Evolutionary conservation across 352 stramenopile genomes (phyloP).

Genomic region (Blastocystis sp.): DNA sequence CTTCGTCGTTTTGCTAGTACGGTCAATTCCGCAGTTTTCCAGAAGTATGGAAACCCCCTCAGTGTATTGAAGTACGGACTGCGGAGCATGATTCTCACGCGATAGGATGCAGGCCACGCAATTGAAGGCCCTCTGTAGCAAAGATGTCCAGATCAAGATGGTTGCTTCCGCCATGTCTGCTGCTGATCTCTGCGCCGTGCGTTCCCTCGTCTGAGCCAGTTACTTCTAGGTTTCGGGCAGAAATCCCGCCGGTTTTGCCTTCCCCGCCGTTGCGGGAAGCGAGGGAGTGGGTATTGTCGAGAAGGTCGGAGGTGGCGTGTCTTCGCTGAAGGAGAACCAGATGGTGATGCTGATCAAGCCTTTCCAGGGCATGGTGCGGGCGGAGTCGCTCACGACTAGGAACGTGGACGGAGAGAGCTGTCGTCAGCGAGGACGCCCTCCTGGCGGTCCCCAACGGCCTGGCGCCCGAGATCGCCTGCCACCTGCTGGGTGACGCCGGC

Average conservation of each 20-base stretch:
- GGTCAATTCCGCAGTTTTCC: slow-evolving; percentile 66
- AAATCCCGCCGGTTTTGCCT: slow-evolving; percentile 10
- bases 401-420: slow-evolving; percentile 66
- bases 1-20: slow-evolving; percentile 66
- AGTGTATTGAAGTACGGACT: slow-evolving; percentile 46
- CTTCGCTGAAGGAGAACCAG: slow-evolving; percentile 71
- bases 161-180: slow-evolving; percentile 39
- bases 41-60: slow-evolving; percentile 64
- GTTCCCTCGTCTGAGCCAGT: background rate
- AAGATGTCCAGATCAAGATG: slow-evolving; percentile 67
- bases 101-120: slow-evolving; percentile 39
- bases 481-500: slow-evolving; percentile 79
- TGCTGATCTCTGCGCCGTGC: slow-evolving; percentile 41
- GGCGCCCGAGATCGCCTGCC: slow-evolving; percentile 80
- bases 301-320: slow-evolving; percentile 71
- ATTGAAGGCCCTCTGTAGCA: slow-evolving; percentile 38
- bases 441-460: slow-evolving; percentile 75
- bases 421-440: slow-evolving; percentile 63
- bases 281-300: slow-evolving; percentile 73
- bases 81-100: background rate
- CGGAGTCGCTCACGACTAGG: slow-evolving; percentile 9
- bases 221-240: slow-evolving; percentile 28
- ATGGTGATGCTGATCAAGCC: slow-evolving; percentile 72
- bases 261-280: slow-evolving; percentile 71
- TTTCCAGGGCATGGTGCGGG: slow-evolving; percentile 3